Conservation (phyloP, 2,329 filamentous ascomycete genomes). For the Epichloe hybrida region DNA sequence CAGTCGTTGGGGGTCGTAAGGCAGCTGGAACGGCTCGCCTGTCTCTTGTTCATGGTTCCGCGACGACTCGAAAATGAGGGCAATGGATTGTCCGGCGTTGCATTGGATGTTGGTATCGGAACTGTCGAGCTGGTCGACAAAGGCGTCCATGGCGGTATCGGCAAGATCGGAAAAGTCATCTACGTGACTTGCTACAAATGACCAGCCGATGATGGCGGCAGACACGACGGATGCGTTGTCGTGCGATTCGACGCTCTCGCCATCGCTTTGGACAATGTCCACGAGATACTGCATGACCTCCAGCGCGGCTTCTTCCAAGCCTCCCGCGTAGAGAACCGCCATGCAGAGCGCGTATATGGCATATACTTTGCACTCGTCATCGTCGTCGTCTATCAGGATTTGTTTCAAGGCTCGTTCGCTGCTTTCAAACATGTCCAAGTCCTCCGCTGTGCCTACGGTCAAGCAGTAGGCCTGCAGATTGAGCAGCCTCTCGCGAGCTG, state of each 20-base stretch:
- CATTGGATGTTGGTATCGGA: constrained; percentile 60
- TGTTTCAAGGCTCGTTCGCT: constrained; percentile 19
- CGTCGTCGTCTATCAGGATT: constrained; percentile 39
- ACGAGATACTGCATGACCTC: constrained; percentile 64
- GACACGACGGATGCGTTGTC: constrained; percentile 60
- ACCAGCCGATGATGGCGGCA: constrained; percentile 67
- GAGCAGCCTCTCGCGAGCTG: constrained; percentile 52
- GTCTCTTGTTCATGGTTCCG: constrained; percentile 35
- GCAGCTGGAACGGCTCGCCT: constrained; percentile 34
- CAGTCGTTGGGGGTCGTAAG: constrained; percentile 36
- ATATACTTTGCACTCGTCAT: constrained; percentile 50
- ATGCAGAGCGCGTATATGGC: constrained; percentile 61
- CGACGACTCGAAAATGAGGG: constrained; percentile 64
- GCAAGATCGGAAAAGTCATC: constrained; percentile 61
- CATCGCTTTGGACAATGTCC: constrained; percentile 69
- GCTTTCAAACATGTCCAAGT: constrained; percentile 24
- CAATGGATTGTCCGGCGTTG: constrained; percentile 66
- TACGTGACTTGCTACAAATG: constrained; percentile 63
- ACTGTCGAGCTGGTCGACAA: constrained; percentile 76
- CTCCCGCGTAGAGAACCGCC: constrained; percentile 64
- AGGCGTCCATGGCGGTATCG: constrained; percentile 61
- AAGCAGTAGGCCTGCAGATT: constrained; percentile 61
- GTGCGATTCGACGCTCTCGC: constrained; percentile 53
- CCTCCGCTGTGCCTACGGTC: constrained; percentile 55
- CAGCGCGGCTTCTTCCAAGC: constrained; percentile 50